Base-by-base conservation (phyloP, 108 stramenopile genomes). In the Pseudonitzschia delicatissima region DNA sequence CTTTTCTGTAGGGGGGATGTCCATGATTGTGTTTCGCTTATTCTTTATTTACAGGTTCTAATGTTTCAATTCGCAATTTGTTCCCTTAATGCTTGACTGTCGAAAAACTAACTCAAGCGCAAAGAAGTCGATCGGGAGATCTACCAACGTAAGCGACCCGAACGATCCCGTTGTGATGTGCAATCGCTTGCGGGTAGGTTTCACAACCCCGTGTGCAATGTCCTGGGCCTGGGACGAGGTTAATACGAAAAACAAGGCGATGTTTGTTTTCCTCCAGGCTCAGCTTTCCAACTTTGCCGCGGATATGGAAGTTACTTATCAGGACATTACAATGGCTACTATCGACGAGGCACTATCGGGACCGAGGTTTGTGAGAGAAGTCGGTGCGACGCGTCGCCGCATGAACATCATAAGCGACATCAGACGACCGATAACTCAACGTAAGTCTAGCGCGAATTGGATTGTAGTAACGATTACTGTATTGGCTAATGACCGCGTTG, bases 261-360 rank as follows among this genome's bases (percentile, higher is more conserved):
- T 42, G 15, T 42, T 72, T 34, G 76, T 79, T 26, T 82, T 71
- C 45, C 62, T 82, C 13, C 81, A 82, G 66, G 26, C 2, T 12
- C n/a, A 0, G 0, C 18, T 51, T 8, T 23, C 23, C 13, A 51
- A 51, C 1, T 0, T 18, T 18, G 13, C 20, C 11, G 11, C 50
- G n/a, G 50, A 51, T 51, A 23, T 23, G 18, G 11, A 25, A 1
- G 50, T 51, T 1, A 0, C 18, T 18, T 11, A 9, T 25, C 18
- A 51, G 11, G 50, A 51, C 50, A 51, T 51, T 51, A 51, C 50
- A 18, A 51, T 18, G 18, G 50, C 50, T 18, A 51, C 50, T 25
- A 25, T 18, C 50, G 50, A 51, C 0, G 50, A 51, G 20, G 50
- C 50, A 18, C 11, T 51, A 25, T 0, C 21, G 13, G 50, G 50